Conservation (phyloP, 1,284 basidiomycete species). For the Marasmius sp. region DNA sequence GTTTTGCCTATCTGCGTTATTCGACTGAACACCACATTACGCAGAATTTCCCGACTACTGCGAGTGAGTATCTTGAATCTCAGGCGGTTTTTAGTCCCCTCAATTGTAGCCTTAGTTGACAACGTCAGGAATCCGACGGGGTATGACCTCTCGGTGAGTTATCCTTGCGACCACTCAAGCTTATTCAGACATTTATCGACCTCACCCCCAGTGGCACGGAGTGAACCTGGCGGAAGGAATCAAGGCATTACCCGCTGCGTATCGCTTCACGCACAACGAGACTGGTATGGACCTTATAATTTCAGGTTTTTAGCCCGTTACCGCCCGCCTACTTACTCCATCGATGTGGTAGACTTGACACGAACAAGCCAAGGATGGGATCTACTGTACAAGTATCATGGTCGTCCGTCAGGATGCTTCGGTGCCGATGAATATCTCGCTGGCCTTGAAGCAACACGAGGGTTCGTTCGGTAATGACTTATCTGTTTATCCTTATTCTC, state of each 20-base stretch:
- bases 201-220: slow-evolving; percentile 43
- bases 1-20: background rate
- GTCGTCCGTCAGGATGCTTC: slow-evolving; percentile 43
- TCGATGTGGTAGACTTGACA: background rate
- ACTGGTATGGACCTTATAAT: slow-evolving; percentile 35
- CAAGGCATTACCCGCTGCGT: slow-evolving; percentile 54
- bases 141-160: slow-evolving; percentile 20
- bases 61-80: background rate
- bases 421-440: slow-evolving; percentile 46
- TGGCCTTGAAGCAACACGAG: slow-evolving; percentile 37
- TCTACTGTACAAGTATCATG: slow-evolving; percentile 44
- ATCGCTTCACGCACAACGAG: slow-evolving; percentile 57
- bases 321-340: background rate
- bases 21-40: background rate
- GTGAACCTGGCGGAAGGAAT: slow-evolving; percentile 60
- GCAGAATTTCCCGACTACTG: background rate
- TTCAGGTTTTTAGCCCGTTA: background rate
- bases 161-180: background rate
- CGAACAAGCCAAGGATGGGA: slow-evolving; percentile 30
- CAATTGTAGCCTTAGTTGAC: too few relatives aligned
- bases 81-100: too few relatives aligned
- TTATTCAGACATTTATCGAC: background rate
- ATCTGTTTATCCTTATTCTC: background rate
- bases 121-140: slow-evolving; percentile 27
- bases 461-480: slow-evolving; percentile 25